These are phyloP conservation scores for Metschnikowia lunata DNA, from an alignment of 805 yeast genomes.

Conservation along the genomic window DNA sequence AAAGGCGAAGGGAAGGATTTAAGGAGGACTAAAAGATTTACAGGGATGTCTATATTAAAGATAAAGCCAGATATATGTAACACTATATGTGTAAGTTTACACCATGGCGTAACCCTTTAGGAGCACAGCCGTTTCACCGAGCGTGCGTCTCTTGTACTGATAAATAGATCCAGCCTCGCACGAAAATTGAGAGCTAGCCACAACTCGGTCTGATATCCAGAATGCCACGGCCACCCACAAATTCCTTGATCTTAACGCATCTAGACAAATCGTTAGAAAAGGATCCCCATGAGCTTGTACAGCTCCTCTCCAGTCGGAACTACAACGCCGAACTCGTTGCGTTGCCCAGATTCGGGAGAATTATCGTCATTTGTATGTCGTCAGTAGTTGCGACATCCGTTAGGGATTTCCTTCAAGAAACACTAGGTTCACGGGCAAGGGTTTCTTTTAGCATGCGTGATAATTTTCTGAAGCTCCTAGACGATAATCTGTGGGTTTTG, in stretches of 20 bases:
- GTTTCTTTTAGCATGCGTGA: slow-evolving; percentile 34
- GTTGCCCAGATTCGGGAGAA: slow-evolving; percentile 31
- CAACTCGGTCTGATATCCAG: background rate
- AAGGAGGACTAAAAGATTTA: too few relatives aligned
- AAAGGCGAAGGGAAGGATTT: too few relatives aligned
- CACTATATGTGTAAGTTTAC: too few relatives aligned
- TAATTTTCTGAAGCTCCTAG: slow-evolving; percentile 18
- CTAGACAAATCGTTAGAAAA: slow-evolving; percentile 19
- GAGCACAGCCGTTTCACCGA: too few relatives aligned
- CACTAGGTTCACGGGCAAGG: slow-evolving; percentile 14
- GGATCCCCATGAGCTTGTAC: slow-evolving; percentile 26
- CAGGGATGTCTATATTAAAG: too few relatives aligned
- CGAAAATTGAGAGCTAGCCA: too few relatives aligned
- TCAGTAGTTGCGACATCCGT: slow-evolving; percentile 20
- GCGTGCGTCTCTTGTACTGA: too few relatives aligned
- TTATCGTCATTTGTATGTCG: slow-evolving; percentile 31
- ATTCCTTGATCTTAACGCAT: slow-evolving; percentile 35
- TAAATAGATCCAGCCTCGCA: too few relatives aligned
- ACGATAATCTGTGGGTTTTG: slow-evolving; percentile 16
- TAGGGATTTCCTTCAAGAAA: slow-evolving; percentile 12
- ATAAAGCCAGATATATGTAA: too few relatives aligned
- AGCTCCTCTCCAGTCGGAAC: slow-evolving; percentile 21
- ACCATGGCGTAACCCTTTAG: too few relatives aligned
- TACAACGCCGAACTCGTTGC: slow-evolving; percentile 30
- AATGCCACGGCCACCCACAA: slow-evolving; percentile 18